Percentiles rank a stretch among this genome's conserved stretches.
These are phyloP conservation scores for Tetrahymena borealis DNA, from an alignment of 73 alveolate genomes.

Conservation along the genomic window DNA sequence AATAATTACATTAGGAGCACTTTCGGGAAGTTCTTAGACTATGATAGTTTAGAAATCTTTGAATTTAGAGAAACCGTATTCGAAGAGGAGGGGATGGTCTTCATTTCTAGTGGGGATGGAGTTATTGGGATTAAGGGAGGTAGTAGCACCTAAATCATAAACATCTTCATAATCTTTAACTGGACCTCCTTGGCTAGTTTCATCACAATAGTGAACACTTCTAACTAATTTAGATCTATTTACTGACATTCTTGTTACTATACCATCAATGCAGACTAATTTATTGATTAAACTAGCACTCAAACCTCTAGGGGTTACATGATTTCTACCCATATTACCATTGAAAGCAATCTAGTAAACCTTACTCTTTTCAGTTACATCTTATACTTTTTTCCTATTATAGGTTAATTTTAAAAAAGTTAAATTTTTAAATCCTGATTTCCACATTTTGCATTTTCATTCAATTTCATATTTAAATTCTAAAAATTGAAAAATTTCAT, in stretches of 20 bases:
- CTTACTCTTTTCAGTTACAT: not conserved
- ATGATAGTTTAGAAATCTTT: constrained; percentile 81
- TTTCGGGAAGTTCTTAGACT: constrained; percentile 98
- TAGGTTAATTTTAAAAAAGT: too few relatives aligned
- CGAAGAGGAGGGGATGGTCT: constrained; percentile 80
- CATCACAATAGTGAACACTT: constrained; percentile 87
- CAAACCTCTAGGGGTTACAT: constrained; percentile 95
- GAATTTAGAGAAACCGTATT: constrained; percentile 88
- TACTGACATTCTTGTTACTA: constrained; percentile 88
- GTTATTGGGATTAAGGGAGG: constrained; percentile 51
- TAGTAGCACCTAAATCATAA: constrained; percentile 26
- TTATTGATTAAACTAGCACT: constrained; percentile 70
- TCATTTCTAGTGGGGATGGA: constrained; percentile 81
- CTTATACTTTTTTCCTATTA: not conserved
- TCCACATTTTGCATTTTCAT: too few relatives aligned
- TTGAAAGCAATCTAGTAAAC: constrained; percentile 32
- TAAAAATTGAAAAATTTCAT: too few relatives aligned
- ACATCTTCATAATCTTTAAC: constrained; percentile 7
- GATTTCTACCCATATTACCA: constrained; percentile 92
- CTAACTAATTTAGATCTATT: constrained; percentile 82
- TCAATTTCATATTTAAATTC: too few relatives aligned
- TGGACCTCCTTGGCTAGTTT: constrained; percentile 49
- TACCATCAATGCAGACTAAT: constrained; percentile 89
- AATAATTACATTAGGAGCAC: constrained; percentile 88
- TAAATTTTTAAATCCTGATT: too few relatives aligned